Evolutionary conservation across 1,139 yeast genomes (phyloP).

Genomic region (Scheffersomyces illinoinensis): DNA sequence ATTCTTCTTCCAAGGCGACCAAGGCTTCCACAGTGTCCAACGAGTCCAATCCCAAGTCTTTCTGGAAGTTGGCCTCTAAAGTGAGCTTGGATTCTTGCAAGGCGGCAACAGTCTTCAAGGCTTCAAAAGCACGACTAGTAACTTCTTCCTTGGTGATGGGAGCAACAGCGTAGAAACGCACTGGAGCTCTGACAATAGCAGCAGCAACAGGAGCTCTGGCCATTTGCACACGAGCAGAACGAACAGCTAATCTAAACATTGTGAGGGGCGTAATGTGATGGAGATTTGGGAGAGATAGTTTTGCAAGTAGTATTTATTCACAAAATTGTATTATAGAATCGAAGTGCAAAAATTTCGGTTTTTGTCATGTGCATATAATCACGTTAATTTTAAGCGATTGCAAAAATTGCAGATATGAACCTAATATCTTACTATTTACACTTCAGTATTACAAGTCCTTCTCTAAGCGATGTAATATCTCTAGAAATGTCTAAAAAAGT

Average conservation of each 20-base stretch:
- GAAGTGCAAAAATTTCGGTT: neutral
- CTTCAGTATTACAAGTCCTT: neutral
- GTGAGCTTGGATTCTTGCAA: slow-evolving; percentile 48
- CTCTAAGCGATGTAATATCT: neutral
- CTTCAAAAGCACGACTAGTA: slow-evolving; percentile 49
- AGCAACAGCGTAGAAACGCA: slow-evolving; percentile 49
- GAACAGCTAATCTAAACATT: slow-evolving; percentile 32
- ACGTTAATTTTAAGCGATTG: neutral
- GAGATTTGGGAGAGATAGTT: neutral
- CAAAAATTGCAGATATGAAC: neutral
- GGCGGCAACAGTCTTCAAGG: slow-evolving; percentile 52
- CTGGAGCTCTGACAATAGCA: slow-evolving; percentile 26
- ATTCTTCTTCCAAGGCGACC: slow-evolving; percentile 73
- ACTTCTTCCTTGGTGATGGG: slow-evolving; percentile 51
- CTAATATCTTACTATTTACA: too few species aligned
- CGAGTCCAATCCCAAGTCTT: slow-evolving; percentile 70
- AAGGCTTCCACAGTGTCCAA: slow-evolving; percentile 71
- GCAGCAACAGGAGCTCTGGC: slow-evolving; percentile 29
- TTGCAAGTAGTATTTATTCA: neutral
- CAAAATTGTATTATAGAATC: neutral
- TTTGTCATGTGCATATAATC: neutral
- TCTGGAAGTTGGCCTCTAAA: slow-evolving; percentile 53
- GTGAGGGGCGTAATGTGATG: neutral
- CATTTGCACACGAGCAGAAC: slow-evolving; percentile 39
- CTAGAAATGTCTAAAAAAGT: neutral